Percentiles rank a stretch among this genome's conserved stretches.
Conservation (phyloP, 2,329 filamentous ascomycete genomes). For the Aspergillus sp. region DNA sequence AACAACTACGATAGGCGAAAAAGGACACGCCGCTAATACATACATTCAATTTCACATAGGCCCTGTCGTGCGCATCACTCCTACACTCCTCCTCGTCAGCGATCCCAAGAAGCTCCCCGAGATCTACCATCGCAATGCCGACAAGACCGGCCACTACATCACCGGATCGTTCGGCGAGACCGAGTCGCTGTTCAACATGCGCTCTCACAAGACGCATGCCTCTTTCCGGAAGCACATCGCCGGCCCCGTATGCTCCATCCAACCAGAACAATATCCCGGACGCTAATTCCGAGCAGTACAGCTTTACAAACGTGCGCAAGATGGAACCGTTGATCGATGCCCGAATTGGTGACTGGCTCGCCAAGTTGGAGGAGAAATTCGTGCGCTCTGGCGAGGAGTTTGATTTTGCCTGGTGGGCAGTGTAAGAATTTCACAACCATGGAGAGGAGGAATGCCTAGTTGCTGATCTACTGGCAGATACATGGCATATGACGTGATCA, state of each 20-base stretch:
- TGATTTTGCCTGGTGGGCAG: slow-evolving; percentile 57
- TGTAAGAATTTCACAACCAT: slow-evolving; percentile 27
- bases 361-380: slow-evolving; percentile 48
- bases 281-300: slow-evolving; percentile 38
- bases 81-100: slow-evolving; percentile 52
- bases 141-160: slow-evolving; percentile 60
- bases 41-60: slow-evolving; percentile 29
- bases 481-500: slow-evolving; percentile 59
- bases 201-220: slow-evolving; percentile 50
- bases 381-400: slow-evolving; percentile 45
- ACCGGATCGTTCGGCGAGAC: slow-evolving; percentile 56
- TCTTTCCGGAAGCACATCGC: slow-evolving; percentile 55
- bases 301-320: slow-evolving; percentile 55
- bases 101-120: slow-evolving; percentile 55
- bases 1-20: not conserved
- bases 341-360: slow-evolving; percentile 51
- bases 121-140: slow-evolving; percentile 55
- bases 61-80: slow-evolving; percentile 53
- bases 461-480: slow-evolving; percentile 28
- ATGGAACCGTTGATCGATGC: slow-evolving; percentile 58
- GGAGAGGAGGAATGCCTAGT: not conserved
- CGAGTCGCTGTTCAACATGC: slow-evolving; percentile 59
- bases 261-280: not conserved
- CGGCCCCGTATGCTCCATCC: slow-evolving; percentile 35
- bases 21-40: not conserved